Base-by-base conservation (phyloP, 2,329 filamentous ascomycete genomes). In the Claviceps pazoutovae region DNA sequence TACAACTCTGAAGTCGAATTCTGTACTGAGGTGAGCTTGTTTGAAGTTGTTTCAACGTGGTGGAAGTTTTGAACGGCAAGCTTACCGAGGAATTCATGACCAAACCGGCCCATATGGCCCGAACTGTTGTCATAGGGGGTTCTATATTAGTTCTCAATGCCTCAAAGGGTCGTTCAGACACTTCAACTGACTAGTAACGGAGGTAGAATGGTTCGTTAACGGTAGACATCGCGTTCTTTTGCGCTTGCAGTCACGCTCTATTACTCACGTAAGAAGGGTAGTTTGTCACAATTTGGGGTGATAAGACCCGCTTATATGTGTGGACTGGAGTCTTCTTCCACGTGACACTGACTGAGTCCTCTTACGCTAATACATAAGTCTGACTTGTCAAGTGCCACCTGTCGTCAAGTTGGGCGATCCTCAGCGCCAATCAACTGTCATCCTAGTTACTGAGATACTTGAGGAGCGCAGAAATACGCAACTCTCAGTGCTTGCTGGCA, bases 61-160 rank as follows among this genome's bases (percentile, higher is more conserved):
- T 26, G 13, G 3, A 14, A n/a, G 21, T 3, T 7, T 34, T 26
- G 21, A 16, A 38, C 14, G 39, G 19, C 7, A 47, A 45, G 23
- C 60, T 43, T 58, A 96, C 91, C 93, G 62, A 98, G 75, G 65
- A 98, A 98, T 71, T 98, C 93, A 72, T 98, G 93, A 57, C 93
- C 93, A 69, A 97, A 96, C 58, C 91, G 86, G 64, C 93, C 93
- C 69, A 89, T 93, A 71, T 98, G 93, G 62, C 93, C 93, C 60
- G 93, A 97, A 76, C 91, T 97, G 66, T 91, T 97, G 66, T 19
- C 4, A 36, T 61, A 19, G 45, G 7, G 36, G 37, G 14, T 2
- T 16, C 19, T 17, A 19, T 21, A 46, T 55, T 30, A 56, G 51
- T 30, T 46, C 17, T n/a, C 11, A 23, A 39, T 19, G 39, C 19